A percentile compares a stretch with the other conserved stretches of the same genome.
Conservation (phyloP, 495 filamentous ascomycete genomes). For the Staphylotrichum longicolle region DNA sequence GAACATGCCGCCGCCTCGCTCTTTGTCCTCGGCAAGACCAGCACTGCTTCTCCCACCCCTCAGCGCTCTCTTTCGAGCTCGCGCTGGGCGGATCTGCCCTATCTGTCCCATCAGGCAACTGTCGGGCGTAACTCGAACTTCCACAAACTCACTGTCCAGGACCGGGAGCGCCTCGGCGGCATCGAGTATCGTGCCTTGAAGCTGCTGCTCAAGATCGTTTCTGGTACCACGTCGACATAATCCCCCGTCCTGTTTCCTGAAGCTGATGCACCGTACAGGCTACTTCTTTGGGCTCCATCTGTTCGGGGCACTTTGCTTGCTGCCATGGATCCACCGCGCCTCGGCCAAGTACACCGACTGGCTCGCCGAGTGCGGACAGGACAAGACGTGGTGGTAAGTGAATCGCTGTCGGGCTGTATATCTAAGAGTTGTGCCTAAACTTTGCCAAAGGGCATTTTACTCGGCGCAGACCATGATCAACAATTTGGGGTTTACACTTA, state of each 20-base stretch:
- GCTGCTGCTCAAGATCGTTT: slow-evolving; percentile 69
- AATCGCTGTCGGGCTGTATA: no score
- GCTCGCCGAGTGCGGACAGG: slow-evolving; percentile 58
- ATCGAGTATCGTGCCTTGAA: slow-evolving; percentile 89
- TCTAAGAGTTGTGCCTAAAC: no score
- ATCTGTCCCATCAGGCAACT: slow-evolving; percentile 84
- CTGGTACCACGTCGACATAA: slow-evolving; percentile 16
- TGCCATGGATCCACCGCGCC: slow-evolving; percentile 71
- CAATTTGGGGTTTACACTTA: slow-evolving; percentile 79
- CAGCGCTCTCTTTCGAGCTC: slow-evolving; percentile 27
- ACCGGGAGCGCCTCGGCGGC: slow-evolving; percentile 82
- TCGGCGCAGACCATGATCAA: slow-evolving; percentile 78
- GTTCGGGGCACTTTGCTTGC: slow-evolving; percentile 62
- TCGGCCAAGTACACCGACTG: slow-evolving; percentile 54
- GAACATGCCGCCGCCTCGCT: slow-evolving; percentile 8
- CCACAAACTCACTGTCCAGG: slow-evolving; percentile 73
- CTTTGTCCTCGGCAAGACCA: slow-evolving; percentile 5
- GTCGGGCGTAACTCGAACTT: slow-evolving; percentile 86
- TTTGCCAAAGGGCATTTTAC: slow-evolving; percentile 61
- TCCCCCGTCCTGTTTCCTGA: neutral
- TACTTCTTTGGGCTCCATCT: slow-evolving; percentile 75
- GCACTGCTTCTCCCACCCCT: slow-evolving; percentile 6
- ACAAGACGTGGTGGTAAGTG: slow-evolving; percentile 65
- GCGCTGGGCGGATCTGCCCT: slow-evolving; percentile 56
- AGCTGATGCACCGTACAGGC: slow-evolving; percentile 31